phyloP scores from a whole-genome alignment of 768 basidiomycete species.

The Trametes punicea region DNA sequence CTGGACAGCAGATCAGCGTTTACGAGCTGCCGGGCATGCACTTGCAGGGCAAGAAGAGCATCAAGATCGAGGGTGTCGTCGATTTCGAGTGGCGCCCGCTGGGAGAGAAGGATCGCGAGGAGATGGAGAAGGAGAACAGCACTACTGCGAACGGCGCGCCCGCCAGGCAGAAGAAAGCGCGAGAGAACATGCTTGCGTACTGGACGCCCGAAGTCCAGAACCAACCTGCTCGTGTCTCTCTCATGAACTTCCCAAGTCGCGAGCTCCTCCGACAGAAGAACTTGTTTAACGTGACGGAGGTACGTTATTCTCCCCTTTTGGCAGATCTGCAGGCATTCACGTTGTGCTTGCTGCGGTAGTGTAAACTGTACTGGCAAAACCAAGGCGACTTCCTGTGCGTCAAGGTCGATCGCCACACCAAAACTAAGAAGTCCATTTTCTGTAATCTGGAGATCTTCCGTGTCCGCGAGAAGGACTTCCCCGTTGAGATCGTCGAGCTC shows the following conservation, averaged over 20 bases:
- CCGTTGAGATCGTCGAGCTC: constrained; percentile 95
- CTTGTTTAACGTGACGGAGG: constrained; percentile 96
- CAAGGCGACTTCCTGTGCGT: constrained; percentile 98
- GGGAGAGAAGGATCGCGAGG: constrained; percentile 84
- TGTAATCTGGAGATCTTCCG: constrained; percentile 98
- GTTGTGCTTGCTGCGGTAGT: constrained; percentile 45
- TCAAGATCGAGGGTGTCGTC: constrained; percentile 95
- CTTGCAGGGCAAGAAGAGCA: constrained; percentile 90
- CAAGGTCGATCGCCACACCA: constrained; percentile 97
- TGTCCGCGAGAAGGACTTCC: constrained; percentile 94
- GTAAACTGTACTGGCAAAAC: constrained; percentile 98
- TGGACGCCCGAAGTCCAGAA: constrained; percentile 98
- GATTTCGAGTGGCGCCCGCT: constrained; percentile 99
- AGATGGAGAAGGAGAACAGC: constrained; percentile 48
- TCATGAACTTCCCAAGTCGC: constrained; percentile 85
- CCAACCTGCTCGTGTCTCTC: constrained; percentile 95
- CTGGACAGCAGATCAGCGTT: constrained; percentile 92
- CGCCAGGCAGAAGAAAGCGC: constrained; percentile 57
- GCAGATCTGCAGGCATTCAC: not conserved
- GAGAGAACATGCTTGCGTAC: constrained; percentile 93
- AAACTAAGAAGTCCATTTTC: constrained; percentile 97
- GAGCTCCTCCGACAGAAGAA: constrained; percentile 89
- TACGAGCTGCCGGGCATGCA: constrained; percentile 95
- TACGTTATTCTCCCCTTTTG: constrained; percentile 34
- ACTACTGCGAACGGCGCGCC: constrained; percentile 26